These are phyloP conservation scores for Parastagonospora nodorum DNA, from an alignment of 2,329 filamentous ascomycete species.

Conservation along the genomic window DNA sequence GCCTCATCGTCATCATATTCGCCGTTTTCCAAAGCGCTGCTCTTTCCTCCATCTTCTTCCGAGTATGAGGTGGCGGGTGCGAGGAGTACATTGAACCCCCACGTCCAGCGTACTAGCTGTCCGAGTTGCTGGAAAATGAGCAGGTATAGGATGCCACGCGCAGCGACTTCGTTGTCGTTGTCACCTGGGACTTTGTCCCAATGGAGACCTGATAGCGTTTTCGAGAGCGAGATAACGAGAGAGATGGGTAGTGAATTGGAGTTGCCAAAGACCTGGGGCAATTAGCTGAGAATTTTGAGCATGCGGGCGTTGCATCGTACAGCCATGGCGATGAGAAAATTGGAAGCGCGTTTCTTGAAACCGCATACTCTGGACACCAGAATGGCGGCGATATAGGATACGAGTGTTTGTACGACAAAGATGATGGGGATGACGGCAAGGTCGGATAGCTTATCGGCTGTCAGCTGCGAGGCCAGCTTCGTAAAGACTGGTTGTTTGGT, in stretches of 20 bases:
- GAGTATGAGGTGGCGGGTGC: constrained; percentile 78
- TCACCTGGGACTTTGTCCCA: constrained; percentile 92
- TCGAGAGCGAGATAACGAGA: constrained; percentile 88
- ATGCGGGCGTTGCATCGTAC: constrained; percentile 49
- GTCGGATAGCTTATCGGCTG: constrained; percentile 85
- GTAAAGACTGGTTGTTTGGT: constrained; percentile 73
- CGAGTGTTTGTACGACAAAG: constrained; percentile 82
- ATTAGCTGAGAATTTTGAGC: constrained; percentile 17
- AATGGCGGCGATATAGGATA: constrained; percentile 80
- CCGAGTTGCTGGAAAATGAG: constrained; percentile 98
- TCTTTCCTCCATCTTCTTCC: constrained; percentile 60
- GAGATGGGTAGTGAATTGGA: constrained; percentile 98
- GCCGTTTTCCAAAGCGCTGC: constrained; percentile 52
- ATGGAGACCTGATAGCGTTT: constrained; percentile 88
- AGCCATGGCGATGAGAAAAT: constrained; percentile 97
- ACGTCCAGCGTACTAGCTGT: constrained; percentile 94
- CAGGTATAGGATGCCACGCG: constrained; percentile 91
- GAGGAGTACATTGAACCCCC: constrained; percentile 95
- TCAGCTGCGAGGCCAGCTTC: constrained; percentile 93
- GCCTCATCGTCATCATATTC: constrained; percentile 59
- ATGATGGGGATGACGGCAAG: constrained; percentile 95
- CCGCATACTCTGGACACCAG: constrained; percentile 74
- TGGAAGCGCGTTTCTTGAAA: constrained; percentile 82
- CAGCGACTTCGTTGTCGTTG: constrained; percentile 92
- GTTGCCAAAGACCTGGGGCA: constrained; percentile 80